These are phyloP conservation scores for Protomyces gravidus DNA, from an alignment of 1,139 yeast species.

Conservation along the genomic window DNA sequence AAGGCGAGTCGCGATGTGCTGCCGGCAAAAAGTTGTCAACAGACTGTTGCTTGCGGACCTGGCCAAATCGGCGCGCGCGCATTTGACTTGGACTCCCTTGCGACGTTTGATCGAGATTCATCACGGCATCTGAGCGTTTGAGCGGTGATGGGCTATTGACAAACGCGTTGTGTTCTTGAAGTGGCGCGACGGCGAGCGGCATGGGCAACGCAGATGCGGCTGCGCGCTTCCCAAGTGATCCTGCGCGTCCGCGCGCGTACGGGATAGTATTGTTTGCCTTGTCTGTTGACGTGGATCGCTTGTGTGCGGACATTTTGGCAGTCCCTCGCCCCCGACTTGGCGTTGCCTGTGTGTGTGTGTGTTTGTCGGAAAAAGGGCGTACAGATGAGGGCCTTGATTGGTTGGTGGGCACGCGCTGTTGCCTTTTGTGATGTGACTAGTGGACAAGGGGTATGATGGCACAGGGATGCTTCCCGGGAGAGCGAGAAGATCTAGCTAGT, in stretches of 20 bases:
- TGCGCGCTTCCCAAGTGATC: slow-evolving; percentile 8
- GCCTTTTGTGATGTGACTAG: no score
- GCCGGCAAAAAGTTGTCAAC: slow-evolving; percentile 34
- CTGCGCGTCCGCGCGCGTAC: slow-evolving; percentile 20
- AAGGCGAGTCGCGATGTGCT: slow-evolving; percentile 34
- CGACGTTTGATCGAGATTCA: slow-evolving; percentile 40
- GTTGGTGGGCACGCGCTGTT: no score
- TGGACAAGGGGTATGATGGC: not conserved
- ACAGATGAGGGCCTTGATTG: no score
- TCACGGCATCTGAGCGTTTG: slow-evolving; percentile 24
- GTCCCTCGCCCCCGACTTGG: no score
- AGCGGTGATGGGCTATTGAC: slow-evolving; percentile 25
- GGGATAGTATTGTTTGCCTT: slow-evolving; percentile 22
- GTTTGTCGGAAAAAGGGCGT: no score
- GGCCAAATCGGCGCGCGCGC: slow-evolving; percentile 21
- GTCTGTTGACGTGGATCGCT: slow-evolving; percentile 12
- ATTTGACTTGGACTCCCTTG: slow-evolving; percentile 36
- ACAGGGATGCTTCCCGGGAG: not conserved
- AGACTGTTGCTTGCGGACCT: slow-evolving; percentile 34
- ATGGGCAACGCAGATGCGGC: slow-evolving; percentile 11
- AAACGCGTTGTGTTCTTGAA: slow-evolving; percentile 1
- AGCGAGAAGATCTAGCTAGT: no score
- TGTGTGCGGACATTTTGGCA: slow-evolving; percentile 22
- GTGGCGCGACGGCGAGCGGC: not conserved
- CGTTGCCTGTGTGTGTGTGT: no score